phyloP scores from a whole-genome alignment of 2,329 filamentous ascomycete genomes.

The Sarocladium kiliense region DNA sequence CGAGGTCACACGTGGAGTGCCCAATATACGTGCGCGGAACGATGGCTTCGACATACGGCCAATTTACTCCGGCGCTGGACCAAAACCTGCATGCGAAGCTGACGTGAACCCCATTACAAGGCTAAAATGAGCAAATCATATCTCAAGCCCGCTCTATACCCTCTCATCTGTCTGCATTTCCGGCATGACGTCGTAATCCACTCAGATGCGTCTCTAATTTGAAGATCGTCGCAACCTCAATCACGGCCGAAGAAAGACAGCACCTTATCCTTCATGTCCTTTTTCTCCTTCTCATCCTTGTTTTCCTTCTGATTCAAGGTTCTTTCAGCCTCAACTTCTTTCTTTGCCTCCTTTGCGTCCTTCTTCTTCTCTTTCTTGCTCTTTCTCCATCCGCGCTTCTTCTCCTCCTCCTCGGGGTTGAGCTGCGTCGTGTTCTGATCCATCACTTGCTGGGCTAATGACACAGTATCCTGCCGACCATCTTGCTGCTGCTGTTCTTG shows the following conservation, averaged over 20 bases:
- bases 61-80: not conserved
- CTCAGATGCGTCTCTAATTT: not conserved
- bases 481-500: conserved; percentile 19
- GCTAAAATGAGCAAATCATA: no score
- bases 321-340: not conserved
- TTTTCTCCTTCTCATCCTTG: conserved; percentile 5
- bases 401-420: conserved; percentile 31
- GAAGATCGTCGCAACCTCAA: not conserved
- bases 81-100: not conserved
- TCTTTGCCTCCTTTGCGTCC: not conserved
- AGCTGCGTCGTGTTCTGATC: conserved; percentile 47
- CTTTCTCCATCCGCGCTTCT: conserved; percentile 15
- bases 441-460: conserved; percentile 47
- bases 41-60: not conserved
- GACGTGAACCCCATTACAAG: not conserved
- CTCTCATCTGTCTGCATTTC: not conserved
- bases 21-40: no score
- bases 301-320: conserved; percentile 1
- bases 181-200: not conserved
- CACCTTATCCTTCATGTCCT: conserved; percentile 7
- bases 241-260: conserved; percentile 4
- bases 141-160: not conserved
- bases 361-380: conserved; percentile 8
- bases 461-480: conserved; percentile 34
- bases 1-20: no score